A percentile compares a stretch with the other conserved stretches of the same genome.
phyloP scores from a whole-genome alignment of 768 basidiomycete species.

The Naganishia onofrii region DNA sequence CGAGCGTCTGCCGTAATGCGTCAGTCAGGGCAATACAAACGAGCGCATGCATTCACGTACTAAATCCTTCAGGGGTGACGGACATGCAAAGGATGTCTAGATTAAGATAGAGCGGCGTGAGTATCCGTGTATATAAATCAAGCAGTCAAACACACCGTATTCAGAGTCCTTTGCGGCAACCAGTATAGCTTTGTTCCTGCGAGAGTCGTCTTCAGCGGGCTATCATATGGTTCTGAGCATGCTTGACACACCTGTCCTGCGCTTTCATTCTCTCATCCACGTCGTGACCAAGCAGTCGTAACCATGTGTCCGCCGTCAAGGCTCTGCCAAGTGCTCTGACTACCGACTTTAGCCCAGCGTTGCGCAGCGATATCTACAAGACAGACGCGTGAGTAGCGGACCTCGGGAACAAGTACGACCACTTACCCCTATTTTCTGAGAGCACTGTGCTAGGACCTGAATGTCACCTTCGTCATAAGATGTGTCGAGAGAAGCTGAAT shows the following conservation, averaged over 20 bases:
- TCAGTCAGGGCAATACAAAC: neutral
- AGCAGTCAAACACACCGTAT: neutral
- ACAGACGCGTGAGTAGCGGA: neutral
- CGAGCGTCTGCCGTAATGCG: neutral
- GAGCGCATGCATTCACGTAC: neutral
- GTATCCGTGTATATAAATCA: too few relatives aligned
- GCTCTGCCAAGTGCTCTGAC: slow-evolving; percentile 2
- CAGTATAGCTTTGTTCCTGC: slow-evolving; percentile 21
- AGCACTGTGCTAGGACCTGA: slow-evolving; percentile 17
- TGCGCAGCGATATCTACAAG: slow-evolving; percentile 1
- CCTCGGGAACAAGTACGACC: neutral
- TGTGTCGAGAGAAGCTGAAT: slow-evolving; percentile 8
- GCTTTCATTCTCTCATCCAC: neutral
- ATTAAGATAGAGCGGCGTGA: neutral
- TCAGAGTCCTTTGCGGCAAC: slow-evolving; percentile 22
- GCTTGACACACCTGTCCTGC: slow-evolving; percentile 1
- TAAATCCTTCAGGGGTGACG: slow-evolving; percentile 13
- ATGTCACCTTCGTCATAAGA: slow-evolving; percentile 1
- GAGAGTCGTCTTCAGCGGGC: neutral
- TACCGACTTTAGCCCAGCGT: slow-evolving; percentile 4
- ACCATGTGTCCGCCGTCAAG: slow-evolving; percentile 11
- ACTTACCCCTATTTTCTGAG: slow-evolving; percentile 16
- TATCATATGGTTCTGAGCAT: too few relatives aligned
- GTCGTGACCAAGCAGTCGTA: slow-evolving; percentile 15
- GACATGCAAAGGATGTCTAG: slow-evolving; percentile 23